Evolutionary conservation across 2,329 filamentous ascomycete species (phyloP).

Genomic region (Fusarium haematococcum): DNA sequence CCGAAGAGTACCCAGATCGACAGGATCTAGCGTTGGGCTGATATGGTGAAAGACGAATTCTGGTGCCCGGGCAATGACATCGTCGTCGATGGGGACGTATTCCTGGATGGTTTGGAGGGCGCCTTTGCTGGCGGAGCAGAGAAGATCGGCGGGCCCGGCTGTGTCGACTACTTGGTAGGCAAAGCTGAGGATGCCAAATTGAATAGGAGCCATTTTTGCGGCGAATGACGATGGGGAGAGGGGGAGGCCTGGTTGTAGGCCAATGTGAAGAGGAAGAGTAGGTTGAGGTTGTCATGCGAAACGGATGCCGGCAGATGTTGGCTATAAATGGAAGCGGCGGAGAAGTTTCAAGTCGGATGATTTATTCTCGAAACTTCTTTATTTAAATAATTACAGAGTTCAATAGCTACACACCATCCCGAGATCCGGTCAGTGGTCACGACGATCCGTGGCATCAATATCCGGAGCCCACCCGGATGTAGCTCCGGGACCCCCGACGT

Average conservation of each 20-base stretch:
- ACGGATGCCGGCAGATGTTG: not conserved
- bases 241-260: not conserved
- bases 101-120: not conserved
- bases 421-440: not conserved
- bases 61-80: not conserved
- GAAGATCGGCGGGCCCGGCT: conserved; percentile 45
- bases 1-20: not conserved
- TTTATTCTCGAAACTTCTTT: not conserved
- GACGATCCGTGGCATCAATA: not conserved
- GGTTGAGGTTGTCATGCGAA: not conserved
- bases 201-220: not conserved
- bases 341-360: not conserved
- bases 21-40: not conserved
- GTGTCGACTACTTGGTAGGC: conserved; percentile 48
- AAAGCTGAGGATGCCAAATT: conserved; percentile 30
- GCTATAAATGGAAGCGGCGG: not conserved
- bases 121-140: conserved; percentile 39
- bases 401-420: too few species aligned
- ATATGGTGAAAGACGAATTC: not conserved
- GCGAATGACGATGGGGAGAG: not conserved
- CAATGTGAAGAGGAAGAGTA: not conserved
- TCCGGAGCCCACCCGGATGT: not conserved
- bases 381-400: not conserved
- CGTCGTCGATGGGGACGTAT: not conserved
- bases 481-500: not conserved